These are phyloP conservation scores for Salicornia ramosissima DNA, from an alignment of 148 eudicot genomes.

Conservation along the genomic window DNA sequence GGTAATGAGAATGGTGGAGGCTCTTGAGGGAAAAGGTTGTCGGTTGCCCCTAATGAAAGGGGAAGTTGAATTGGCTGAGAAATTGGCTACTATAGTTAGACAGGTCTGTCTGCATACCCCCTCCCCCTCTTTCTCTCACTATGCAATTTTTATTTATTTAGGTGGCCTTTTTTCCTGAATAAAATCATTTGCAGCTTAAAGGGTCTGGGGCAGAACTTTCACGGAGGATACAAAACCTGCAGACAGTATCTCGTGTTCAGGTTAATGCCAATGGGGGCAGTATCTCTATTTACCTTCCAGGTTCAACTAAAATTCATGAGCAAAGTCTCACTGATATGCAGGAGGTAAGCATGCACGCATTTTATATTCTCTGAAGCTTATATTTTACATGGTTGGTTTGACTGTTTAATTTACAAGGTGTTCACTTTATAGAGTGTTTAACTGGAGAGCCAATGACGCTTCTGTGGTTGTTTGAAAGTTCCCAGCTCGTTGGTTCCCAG, in stretches of 20 bases:
- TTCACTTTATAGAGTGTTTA: background rate
- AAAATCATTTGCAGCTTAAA: slow-evolving; percentile 55
- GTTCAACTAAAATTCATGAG: slow-evolving; percentile 84
- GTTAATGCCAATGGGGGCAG: slow-evolving; percentile 58
- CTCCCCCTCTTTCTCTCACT: background rate
- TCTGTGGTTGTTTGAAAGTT: background rate
- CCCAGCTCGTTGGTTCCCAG: background rate
- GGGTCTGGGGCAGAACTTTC: slow-evolving; percentile 98
- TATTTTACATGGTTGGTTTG: background rate
- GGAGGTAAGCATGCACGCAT: slow-evolving; percentile 51
- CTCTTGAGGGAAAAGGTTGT: slow-evolving; percentile 82
- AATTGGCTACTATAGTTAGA: slow-evolving; percentile 67
- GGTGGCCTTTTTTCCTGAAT: slow-evolving; percentile 29
- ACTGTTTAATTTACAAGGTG: background rate
- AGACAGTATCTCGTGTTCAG: slow-evolving; percentile 73
- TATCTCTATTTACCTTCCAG: slow-evolving; percentile 66
- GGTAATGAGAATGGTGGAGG: slow-evolving; percentile 94
- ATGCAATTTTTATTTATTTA: background rate
- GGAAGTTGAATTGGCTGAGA: slow-evolving; percentile 91
- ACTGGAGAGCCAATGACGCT: background rate
- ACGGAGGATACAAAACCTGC: slow-evolving; percentile 93
- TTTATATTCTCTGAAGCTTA: background rate
- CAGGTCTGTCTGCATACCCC: slow-evolving; percentile 44
- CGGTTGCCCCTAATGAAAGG: slow-evolving; percentile 87
- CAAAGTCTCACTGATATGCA: slow-evolving; percentile 89